Percentiles rank a stretch among this genome's conserved stretches.
Evolutionary conservation across 352 stramenopile species (phyloP).

Genomic region (Phytophthora syringae): DNA sequence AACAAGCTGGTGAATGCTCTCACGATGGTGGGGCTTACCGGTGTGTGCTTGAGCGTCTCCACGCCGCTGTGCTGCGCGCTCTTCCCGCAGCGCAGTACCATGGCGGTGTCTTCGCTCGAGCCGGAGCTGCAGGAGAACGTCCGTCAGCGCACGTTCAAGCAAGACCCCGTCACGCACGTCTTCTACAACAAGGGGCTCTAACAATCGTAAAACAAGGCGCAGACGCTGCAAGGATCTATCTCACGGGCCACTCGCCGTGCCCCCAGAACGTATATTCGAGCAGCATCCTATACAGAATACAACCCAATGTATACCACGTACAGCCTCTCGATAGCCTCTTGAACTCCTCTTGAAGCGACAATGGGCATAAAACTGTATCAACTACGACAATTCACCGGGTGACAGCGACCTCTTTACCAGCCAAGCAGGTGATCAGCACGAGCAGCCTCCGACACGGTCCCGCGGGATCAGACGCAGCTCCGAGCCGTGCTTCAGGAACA

Average conservation of each 20-base stretch:
- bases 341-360: conserved; percentile 2
- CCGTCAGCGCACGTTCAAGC: conserved; percentile 48
- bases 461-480: conserved; percentile 86
- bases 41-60: conserved; percentile 74
- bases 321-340: conserved; percentile 21
- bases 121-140: conserved; percentile 67
- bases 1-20: conserved; percentile 72
- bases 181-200: conserved; percentile 86
- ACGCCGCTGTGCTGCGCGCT: conserved; percentile 84
- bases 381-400: not conserved
- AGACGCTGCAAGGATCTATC: not conserved
- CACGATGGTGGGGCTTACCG: conserved; percentile 76
- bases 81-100: conserved; percentile 82
- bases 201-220: conserved; percentile 20
- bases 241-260: conserved; percentile 10
- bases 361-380: not conserved
- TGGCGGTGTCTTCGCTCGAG: conserved; percentile 65
- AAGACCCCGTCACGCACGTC: conserved; percentile 58
- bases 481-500: conserved; percentile 87
- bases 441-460: conserved; percentile 72
- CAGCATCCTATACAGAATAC: conserved; percentile 27
- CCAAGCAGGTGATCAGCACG: conserved; percentile 17
- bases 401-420: not conserved
- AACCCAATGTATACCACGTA: conserved; percentile 36
- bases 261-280: conserved; percentile 22